Base-by-base conservation (phyloP, 2,329 filamentous ascomycete species). In the Cladobotryum protrusum region DNA sequence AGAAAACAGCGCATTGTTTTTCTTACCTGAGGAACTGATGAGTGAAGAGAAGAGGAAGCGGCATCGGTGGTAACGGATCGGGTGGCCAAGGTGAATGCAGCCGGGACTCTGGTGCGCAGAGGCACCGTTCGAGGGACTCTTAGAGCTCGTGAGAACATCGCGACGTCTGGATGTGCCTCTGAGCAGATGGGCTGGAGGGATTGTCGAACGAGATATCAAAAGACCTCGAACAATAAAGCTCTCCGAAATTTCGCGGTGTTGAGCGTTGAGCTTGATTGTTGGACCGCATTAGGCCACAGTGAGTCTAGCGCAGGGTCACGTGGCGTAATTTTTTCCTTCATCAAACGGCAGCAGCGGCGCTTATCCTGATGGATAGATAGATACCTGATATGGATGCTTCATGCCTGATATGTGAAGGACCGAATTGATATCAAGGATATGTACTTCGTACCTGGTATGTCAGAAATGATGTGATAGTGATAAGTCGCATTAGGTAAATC, bases 11-110 rank as follows among this genome's bases (percentile, higher is more conserved):
- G 48, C 33, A 47, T 44, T 29, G 32, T 13, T 29, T 19, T 7
- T 41, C 19, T 24, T 63, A 74, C 72, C 69, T 75, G 58, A 52
- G 77, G 76, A 58, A 79, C 74, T 57, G 82, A 77, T 77, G 87
- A 88, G 70, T 92, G 89, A 63, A 90, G 85, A 71, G 95, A 89
- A 63, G 90, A 85, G 64, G 87, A 92, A 60, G 93, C 93, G 59
- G 93, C 93, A 74, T 97, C 86, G 60, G 93, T 97, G 61, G 93
- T 99, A 66, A 99, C 93, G 61, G 82, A 82, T 69, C 92, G 83
- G 68, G 82, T 75, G 60, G 77, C 74, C 56, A 70, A 67, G 56
- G 72, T 71, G 51, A 71, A 63, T 53, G 75, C 66, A 51, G 69
- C 64, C 48, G 72, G 67, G 57, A 69, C 67, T 56, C 72, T 69